Evolutionary conservation across 768 basidiomycete species (phyloP), one percentile per base, ranked within the genome.

Genomic region (Trametes maxima): DNA sequence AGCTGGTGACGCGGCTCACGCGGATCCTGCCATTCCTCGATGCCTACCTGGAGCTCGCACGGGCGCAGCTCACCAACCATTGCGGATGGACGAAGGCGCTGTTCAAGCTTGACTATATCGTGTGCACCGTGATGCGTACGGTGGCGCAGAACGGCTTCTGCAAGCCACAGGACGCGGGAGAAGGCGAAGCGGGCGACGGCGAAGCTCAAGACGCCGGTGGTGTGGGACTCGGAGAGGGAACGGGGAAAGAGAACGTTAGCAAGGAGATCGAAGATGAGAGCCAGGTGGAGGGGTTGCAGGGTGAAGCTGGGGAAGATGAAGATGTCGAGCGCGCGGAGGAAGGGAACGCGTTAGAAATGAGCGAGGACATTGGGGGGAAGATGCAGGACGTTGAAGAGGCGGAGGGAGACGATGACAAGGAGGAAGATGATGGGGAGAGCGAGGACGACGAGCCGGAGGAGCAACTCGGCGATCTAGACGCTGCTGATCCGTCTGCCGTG

Each of bases 241-340:
- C 62, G 2, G 97, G 97, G 0, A 78, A 79, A 33, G 85, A 96
- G 72, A 90, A 98, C 68, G 89, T 95, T 58, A 94, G 92, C 79
- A 89, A 94, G 68, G 92, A 98, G 70, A 95, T 98, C 54, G 88
- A 95, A 69, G 95, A 98, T 58, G 95, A 98, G 75, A 90, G 91
- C 68, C 96, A 99, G 68, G 91, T 98, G 7, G 97, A 99, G 68
- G 97, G 97, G 0, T 78, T 98, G 22, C 84, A 87, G 70, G 90
- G 85, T 14, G 88, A 92, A 19, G 80, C 82, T 24, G 74, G 72
- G 2, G 79, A 73, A 16, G 74, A 82, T 17, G 80, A 83, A 22
- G 73, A 77, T 11, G 75, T 80, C 8, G 75, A 81, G 16, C 69
- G 77, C 16, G 75, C 80, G 24, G 85, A 86, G 56, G 82, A 89